Evolutionary conservation across 2,329 filamentous ascomycete species (phyloP).

Genomic region (Aschersonia sp.): DNA sequence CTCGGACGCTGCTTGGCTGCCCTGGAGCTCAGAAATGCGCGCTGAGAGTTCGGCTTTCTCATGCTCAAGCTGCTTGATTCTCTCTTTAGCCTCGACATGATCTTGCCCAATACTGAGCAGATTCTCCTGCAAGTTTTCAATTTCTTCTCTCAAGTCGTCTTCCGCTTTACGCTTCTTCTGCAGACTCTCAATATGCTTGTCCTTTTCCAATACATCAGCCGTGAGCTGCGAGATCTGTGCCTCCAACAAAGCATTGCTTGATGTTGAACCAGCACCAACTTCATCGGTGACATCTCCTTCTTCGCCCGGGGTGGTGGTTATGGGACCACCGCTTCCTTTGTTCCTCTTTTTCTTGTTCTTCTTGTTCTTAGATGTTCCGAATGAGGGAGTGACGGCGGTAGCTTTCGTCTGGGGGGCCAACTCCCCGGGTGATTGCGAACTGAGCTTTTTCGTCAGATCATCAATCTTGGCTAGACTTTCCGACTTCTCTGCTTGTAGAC

Average conservation of each 20-base stretch:
- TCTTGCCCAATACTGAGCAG: constrained; percentile 68
- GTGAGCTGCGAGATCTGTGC: constrained; percentile 35
- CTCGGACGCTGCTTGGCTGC: constrained; percentile 39
- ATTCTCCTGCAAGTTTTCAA: constrained; percentile 70
- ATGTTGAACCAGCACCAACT: constrained; percentile 13
- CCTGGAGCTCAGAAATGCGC: constrained; percentile 52
- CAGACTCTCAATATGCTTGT: constrained; percentile 58
- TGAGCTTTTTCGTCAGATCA: constrained; percentile 30
- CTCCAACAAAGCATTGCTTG: constrained; percentile 20
- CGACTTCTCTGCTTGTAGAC: constrained; percentile 17
- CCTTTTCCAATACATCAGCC: constrained; percentile 46
- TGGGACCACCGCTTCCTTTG: constrained; percentile 40
- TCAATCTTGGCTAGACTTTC: constrained; percentile 18
- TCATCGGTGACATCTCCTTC: constrained; percentile 14
- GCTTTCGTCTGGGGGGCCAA: constrained; percentile 6
- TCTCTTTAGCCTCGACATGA: constrained; percentile 70
- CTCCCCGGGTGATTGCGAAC: constrained; percentile 11
- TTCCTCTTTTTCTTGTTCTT: constrained; percentile 91
- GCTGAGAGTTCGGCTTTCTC: constrained; percentile 55
- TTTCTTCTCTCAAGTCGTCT: constrained; percentile 70
- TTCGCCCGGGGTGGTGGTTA: constrained; percentile 18
- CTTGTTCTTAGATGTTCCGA: constrained; percentile 35
- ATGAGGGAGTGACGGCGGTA: constrained; percentile 10
- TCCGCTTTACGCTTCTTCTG: constrained; percentile 59
- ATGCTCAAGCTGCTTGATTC: constrained; percentile 52